A percentile compares a stretch with the other conserved stretches of the same genome.
Conservation (phyloP, 2,329 filamentous ascomycete genomes). For the Hortaea werneckii region DNA sequence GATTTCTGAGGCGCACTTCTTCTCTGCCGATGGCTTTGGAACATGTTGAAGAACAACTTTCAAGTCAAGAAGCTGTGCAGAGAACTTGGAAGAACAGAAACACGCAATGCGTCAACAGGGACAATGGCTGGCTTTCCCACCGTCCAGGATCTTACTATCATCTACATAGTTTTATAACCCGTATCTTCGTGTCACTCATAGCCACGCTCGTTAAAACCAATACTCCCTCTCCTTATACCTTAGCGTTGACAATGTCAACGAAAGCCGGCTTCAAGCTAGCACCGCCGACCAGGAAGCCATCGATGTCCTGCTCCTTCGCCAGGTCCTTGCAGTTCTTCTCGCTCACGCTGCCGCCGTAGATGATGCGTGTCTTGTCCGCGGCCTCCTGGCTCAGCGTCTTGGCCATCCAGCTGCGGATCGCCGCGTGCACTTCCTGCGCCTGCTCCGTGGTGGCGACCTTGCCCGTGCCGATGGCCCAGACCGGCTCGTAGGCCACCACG, state of each 20-base stretch:
- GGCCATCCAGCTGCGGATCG: slow-evolving; percentile 77
- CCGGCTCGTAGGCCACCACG: slow-evolving; percentile 96
- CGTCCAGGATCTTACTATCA: too few species aligned
- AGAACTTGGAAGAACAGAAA: too few species aligned
- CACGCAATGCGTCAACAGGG: too few species aligned
- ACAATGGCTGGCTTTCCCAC: too few species aligned
- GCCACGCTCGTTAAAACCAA: not conserved
- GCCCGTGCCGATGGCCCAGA: slow-evolving; percentile 90
- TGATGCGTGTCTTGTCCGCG: slow-evolving; percentile 78
- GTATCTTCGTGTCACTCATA: too few species aligned
- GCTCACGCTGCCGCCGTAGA: slow-evolving; percentile 92
- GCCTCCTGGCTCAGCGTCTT: slow-evolving; percentile 66
- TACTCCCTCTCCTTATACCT: slow-evolving; percentile 13
- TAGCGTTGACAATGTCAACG: slow-evolving; percentile 60
- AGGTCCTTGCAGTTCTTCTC: slow-evolving; percentile 98
- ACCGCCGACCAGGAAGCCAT: slow-evolving; percentile 94
- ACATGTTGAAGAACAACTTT: too few species aligned
- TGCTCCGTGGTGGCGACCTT: slow-evolving; percentile 83
- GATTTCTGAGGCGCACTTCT: too few species aligned
- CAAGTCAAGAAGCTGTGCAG: too few species aligned
- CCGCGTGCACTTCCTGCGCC: slow-evolving; percentile 87
- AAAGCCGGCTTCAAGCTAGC: slow-evolving; percentile 94
- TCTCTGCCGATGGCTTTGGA: too few species aligned
- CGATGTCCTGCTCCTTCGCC: slow-evolving; percentile 85
- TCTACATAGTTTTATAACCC: too few species aligned